A percentile compares a stretch with the other conserved stretches of the same genome.
phyloP scores from a whole-genome alignment of 2,329 filamentous ascomycete genomes.

The Penicillium sp. region DNA sequence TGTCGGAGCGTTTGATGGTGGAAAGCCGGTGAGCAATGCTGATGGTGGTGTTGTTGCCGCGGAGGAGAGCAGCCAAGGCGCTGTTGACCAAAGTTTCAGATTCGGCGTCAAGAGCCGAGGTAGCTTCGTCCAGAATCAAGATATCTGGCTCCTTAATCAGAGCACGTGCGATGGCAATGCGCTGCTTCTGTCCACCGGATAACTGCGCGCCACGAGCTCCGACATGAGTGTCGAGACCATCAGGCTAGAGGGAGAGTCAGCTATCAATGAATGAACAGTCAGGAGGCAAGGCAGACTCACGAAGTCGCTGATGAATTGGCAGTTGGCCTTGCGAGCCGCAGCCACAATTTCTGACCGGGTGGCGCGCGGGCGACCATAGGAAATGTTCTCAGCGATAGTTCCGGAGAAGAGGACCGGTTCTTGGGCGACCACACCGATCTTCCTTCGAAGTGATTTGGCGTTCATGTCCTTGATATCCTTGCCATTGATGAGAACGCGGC shows the following conservation, averaged over 20 bases:
- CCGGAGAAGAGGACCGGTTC: conserved; percentile 88
- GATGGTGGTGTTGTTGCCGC: conserved; percentile 89
- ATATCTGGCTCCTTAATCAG: conserved; percentile 96
- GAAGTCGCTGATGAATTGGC: conserved; percentile 92
- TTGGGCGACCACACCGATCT: conserved; percentile 91
- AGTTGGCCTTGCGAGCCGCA: conserved; percentile 88
- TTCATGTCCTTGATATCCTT: conserved; percentile 81
- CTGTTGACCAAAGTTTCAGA: conserved; percentile 95
- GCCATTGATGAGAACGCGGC: conserved; percentile 76
- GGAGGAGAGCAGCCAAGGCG: conserved; percentile 72
- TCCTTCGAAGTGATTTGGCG: conserved; percentile 81
- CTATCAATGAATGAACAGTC: background rate
- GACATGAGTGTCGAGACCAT: conserved; percentile 89
- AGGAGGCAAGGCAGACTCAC: conserved; percentile 39
- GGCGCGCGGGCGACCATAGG: conserved; percentile 79
- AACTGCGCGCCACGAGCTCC: conserved; percentile 89
- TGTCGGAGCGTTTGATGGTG: conserved; percentile 92
- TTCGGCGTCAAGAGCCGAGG: conserved; percentile 90
- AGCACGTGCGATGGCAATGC: conserved; percentile 92
- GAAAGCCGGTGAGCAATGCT: conserved; percentile 93
- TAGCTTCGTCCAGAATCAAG: conserved; percentile 91
- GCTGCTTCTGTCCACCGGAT: conserved; percentile 93
- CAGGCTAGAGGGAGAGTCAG: conserved; percentile 51
- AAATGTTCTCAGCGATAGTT: conserved; percentile 74
- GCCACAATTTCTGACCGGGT: conserved; percentile 73